Conservation (phyloP, 2,329 filamentous ascomycete genomes). For the Eutypella sp. region DNA sequence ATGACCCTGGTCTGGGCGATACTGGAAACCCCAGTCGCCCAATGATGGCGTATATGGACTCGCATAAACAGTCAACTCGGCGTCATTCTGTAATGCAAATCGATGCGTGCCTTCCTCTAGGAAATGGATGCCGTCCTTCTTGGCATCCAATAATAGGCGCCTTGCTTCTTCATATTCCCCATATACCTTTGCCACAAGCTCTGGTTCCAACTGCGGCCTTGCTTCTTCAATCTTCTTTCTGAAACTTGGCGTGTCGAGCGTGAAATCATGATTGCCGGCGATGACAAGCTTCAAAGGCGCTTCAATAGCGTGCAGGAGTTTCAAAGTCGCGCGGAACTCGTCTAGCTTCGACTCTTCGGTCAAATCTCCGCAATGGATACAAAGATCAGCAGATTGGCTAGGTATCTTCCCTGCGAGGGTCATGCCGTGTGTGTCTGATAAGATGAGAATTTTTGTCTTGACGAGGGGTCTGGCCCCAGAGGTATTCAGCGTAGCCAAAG, state of each 20-base stretch:
- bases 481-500: too few species aligned
- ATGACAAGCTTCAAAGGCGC: slow-evolving; percentile 51
- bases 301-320: slow-evolving; percentile 35
- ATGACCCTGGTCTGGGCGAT: slow-evolving; percentile 32
- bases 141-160: slow-evolving; percentile 33
- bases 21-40: slow-evolving; percentile 47
- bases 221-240: slow-evolving; percentile 11
- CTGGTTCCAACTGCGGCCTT: slow-evolving; percentile 5
- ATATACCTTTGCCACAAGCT: slow-evolving; percentile 26
- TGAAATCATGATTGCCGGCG: slow-evolving; percentile 51
- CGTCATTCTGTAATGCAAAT: slow-evolving; percentile 46
- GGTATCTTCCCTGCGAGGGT: slow-evolving; percentile 2
- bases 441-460: slow-evolving; percentile 36
- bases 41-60: slow-evolving; percentile 47
- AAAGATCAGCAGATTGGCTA: slow-evolving; percentile 36
- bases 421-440: slow-evolving; percentile 41
- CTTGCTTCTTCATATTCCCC: slow-evolving; percentile 34
- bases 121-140: slow-evolving; percentile 37
- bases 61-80: slow-evolving; percentile 44
- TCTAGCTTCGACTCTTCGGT: slow-evolving; percentile 35
- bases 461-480: too few species aligned
- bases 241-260: slow-evolving; percentile 30
- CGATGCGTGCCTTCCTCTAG: slow-evolving; percentile 45
- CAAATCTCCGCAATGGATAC: slow-evolving; percentile 49
- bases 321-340: slow-evolving; percentile 37